phyloP scores from a whole-genome alignment of 2,329 filamentous ascomycete species.

The Aspergillus uvarum region DNA sequence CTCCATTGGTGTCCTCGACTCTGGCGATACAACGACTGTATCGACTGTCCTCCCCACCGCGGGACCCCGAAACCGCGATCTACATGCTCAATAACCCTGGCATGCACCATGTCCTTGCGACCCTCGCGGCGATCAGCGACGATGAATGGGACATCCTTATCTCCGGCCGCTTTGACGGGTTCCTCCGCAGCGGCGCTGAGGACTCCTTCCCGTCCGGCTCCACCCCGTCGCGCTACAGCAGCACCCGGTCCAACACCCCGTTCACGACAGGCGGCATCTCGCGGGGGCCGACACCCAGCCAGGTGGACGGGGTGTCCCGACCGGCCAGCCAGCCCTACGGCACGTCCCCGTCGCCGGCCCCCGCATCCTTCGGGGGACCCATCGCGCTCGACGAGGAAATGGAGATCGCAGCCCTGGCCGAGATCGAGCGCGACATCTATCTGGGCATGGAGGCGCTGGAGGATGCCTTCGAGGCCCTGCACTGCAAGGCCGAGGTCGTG shows the following conservation, averaged over 20 bases:
- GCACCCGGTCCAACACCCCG: constrained; percentile 43
- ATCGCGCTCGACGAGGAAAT: constrained; percentile 93
- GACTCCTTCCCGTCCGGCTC: constrained; percentile 36
- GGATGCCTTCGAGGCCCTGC: constrained; percentile 90
- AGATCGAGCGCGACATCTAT: constrained; percentile 92
- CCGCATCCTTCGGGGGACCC: constrained; percentile 64
- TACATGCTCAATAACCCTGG: constrained; percentile 80
- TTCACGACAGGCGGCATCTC: constrained; percentile 35
- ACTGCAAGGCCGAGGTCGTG: constrained; percentile 78
- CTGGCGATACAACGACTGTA: constrained; percentile 83
- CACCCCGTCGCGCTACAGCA: constrained; percentile 29
- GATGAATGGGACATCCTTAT: constrained; percentile 97
- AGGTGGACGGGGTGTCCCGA: constrained; percentile 44
- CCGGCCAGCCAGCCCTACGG: constrained; percentile 42
- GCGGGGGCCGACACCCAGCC: constrained; percentile 34
- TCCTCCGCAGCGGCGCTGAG: constrained; percentile 90
- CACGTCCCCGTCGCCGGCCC: constrained; percentile 55
- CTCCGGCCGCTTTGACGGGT: constrained; percentile 92
- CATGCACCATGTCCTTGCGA: constrained; percentile 82
- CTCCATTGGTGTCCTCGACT: constrained; percentile 72
- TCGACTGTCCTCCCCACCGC: constrained; percentile 67
- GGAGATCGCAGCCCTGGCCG: constrained; percentile 83
- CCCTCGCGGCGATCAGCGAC: constrained; percentile 79
- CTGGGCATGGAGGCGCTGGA: constrained; percentile 91
- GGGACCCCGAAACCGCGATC: constrained; percentile 81